Conservation (phyloP, 805 yeast genomes). For the Maudiozyma pseudohumilis region DNA sequence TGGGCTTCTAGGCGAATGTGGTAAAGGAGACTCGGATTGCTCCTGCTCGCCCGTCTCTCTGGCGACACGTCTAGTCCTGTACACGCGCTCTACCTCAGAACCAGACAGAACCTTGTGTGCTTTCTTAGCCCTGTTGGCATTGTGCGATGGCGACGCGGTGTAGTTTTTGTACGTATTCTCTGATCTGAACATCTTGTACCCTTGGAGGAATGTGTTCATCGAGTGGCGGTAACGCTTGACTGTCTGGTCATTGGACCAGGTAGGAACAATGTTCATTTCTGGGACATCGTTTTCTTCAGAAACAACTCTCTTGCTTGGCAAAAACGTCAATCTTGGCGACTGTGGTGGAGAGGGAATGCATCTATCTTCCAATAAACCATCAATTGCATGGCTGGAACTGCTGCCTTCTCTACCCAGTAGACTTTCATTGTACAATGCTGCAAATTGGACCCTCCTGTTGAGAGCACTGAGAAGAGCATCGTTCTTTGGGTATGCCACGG, state of each 20-base stretch:
- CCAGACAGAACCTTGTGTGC: background rate
- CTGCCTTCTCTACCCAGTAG: background rate
- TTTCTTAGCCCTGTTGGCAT: background rate
- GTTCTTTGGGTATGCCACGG: slow-evolving; percentile 1
- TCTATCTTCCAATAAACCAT: slow-evolving; percentile 12
- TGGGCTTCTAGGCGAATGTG: too few species aligned
- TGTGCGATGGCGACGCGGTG: too few species aligned
- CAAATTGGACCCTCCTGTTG: background rate
- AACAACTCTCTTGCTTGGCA: slow-evolving; percentile 2
- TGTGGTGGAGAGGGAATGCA: slow-evolving; percentile 28
- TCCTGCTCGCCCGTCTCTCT: background rate
- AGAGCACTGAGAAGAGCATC: background rate
- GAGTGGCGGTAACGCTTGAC: slow-evolving; percentile 11
- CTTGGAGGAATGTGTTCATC: slow-evolving; percentile 16
- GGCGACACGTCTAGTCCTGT: slow-evolving; percentile 3
- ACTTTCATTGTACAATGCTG: background rate
- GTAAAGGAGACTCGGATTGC: background rate
- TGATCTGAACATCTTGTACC: slow-evolving; percentile 15
- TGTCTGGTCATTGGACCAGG: slow-evolving; percentile 14
- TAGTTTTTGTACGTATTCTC: background rate
- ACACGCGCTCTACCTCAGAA: slow-evolving; percentile 3
- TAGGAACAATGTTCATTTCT: slow-evolving; percentile 14
- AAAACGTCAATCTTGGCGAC: slow-evolving; percentile 16
- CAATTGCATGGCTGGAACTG: background rate
- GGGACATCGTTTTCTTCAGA: background rate